Conservation (phyloP, 129 eudicot species). For the Silybum marianum region DNA sequence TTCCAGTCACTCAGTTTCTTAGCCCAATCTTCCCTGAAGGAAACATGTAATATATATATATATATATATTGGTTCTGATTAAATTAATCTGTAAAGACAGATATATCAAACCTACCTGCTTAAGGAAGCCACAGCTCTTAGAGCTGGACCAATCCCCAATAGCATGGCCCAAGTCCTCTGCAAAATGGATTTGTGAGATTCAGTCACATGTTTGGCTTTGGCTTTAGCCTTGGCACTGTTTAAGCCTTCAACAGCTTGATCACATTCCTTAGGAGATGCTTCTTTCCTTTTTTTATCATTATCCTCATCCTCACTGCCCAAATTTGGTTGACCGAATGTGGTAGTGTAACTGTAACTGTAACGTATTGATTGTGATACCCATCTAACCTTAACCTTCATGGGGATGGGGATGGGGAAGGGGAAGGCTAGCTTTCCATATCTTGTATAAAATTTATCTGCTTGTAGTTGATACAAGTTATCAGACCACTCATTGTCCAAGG, state of each 20-base stretch:
- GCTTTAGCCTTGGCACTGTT: slow-evolving; percentile 60
- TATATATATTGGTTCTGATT: no score
- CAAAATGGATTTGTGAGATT: slow-evolving; percentile 30
- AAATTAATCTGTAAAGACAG: not conserved
- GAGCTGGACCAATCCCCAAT: slow-evolving; percentile 47
- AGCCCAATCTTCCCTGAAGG: slow-evolving; percentile 58
- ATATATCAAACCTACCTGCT: slow-evolving; percentile 62
- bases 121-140: slow-evolving; percentile 59
- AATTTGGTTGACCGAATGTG: slow-evolving; percentile 27
- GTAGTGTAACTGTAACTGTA: slow-evolving; percentile 30
- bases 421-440: no score
- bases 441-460: no score
- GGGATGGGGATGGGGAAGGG: slow-evolving; percentile 11
- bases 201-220: slow-evolving; percentile 49
- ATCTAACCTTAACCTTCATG: no score
- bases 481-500: no score
- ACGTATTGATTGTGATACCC: slow-evolving; percentile 29
- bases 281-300: slow-evolving; percentile 46
- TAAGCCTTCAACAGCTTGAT: slow-evolving; percentile 60
- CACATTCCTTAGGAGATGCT: slow-evolving; percentile 66
- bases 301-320: no score
- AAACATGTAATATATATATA: no score
- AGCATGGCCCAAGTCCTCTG: slow-evolving; percentile 37
- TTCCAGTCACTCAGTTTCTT: slow-evolving; percentile 55
- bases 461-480: not conserved